Evolutionary conservation across 345 rosid species (phyloP), one percentile per base, ranked within the genome.

Genomic region (Murraya paniculata): DNA sequence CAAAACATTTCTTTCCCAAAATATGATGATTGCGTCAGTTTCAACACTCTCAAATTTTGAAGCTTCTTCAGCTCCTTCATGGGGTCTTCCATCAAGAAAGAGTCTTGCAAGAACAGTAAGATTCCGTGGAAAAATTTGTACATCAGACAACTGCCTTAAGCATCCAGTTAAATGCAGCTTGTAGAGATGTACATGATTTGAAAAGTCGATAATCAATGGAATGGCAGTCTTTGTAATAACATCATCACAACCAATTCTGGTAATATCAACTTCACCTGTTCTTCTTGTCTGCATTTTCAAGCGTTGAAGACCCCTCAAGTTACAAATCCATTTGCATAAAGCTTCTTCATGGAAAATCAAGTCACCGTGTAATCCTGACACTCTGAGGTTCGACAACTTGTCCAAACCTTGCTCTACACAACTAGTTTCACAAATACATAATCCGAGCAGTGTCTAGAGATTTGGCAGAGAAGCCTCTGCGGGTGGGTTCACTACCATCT

Each of bases 1-100:
- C 75, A 82, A 19, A 79, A 28, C 82, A 79, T 79, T 76, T 67
- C 64, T 24, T 59, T 70, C 67, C 85, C 80, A 1, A 48, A 4
- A 48, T 21, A 50, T 64, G 78, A 33, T 33, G 4, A 33, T 1
- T 64, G 62, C 30, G 64, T 45, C 58, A 75, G 5, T 71, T 66
- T 71, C 22, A 79, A 30, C n/a, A 75, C 73, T 65, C 71, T 75
- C 70, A 82, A 64, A 38, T 60, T 71, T 18, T 71, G 74, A 30
- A 79, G 55, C 50, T 66, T 71, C 30, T 66, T 75, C 2, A 79
- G 64, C n/a, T 36, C 58, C 30, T 64, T 72, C 80, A 65, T 71
- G 24, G 82, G 82, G 25, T 82, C 80, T 9, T 75, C 77, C 68
- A 41, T 55, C 48, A 71, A 64, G 21, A 45, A 62, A 35, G 78